Percentiles rank a stretch among this genome's conserved stretches.
phyloP scores from a whole-genome alignment of 2,329 filamentous ascomycete genomes.

The Apiospora sp. region DNA sequence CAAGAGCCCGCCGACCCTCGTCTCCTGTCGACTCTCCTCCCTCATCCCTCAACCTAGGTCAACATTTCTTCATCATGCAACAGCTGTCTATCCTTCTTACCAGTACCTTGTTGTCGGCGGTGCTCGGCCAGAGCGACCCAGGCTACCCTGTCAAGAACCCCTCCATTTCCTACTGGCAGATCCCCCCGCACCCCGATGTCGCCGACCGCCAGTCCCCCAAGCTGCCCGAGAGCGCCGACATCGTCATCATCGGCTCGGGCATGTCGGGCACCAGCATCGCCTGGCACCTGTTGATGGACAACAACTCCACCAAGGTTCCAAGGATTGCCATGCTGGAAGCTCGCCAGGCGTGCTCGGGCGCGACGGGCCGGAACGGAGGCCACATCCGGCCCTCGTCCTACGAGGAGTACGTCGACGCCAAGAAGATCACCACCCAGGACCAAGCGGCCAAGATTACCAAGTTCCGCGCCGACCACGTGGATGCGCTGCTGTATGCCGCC shows the following conservation, averaged over 20 bases:
- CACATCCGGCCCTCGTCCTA: conserved; percentile 57
- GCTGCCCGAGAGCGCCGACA: conserved; percentile 31
- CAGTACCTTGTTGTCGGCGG: background rate
- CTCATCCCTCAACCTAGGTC: background rate
- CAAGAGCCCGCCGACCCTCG: background rate
- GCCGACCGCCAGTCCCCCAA: conserved; percentile 43
- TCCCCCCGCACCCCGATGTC: conserved; percentile 52
- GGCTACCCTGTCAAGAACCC: conserved; percentile 49
- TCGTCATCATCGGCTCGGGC: conserved; percentile 50
- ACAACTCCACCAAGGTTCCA: background rate
- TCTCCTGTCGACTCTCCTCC: background rate
- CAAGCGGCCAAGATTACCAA: conserved; percentile 49
- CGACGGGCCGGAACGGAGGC: conserved; percentile 62
- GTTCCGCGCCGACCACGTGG: conserved; percentile 55
- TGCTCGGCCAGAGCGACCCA: background rate
- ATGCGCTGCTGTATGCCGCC: conserved; percentile 39
- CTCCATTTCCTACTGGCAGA: conserved; percentile 55
- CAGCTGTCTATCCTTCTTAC: background rate
- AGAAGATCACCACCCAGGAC: conserved; percentile 30
- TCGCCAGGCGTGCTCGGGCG: conserved; percentile 56
- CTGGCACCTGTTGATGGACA: conserved; percentile 28
- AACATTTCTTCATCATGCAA: background rate
- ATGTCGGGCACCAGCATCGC: conserved; percentile 57
- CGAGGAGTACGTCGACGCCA: conserved; percentile 45
- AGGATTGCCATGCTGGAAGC: conserved; percentile 59